Evolutionary conservation across 2,329 filamentous ascomycete species (phyloP), one percentile per base, ranked within the genome.

Genomic region (Chaetomiaceae sp.): DNA sequence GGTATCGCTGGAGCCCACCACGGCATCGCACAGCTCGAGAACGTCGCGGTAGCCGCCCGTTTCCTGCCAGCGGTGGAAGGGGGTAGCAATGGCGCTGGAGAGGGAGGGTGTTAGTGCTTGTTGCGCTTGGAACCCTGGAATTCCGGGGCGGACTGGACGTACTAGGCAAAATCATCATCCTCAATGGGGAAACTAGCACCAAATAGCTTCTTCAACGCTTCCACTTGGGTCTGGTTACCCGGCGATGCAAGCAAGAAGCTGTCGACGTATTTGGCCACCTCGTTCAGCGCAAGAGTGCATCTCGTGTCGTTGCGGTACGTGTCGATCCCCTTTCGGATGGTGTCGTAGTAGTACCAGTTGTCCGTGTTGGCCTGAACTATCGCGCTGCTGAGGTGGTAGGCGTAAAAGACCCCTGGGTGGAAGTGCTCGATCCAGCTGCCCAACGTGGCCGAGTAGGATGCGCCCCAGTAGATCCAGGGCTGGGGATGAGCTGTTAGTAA

Each of bases 321-420:
- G 30, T 57, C 51, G 44, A 60, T 60, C 0, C 57, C 58, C 41
- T 59, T 51, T 5, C 54, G 19, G 46, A 59, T 58, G 13, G 58
- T 58, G 43, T 60, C 57, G 44, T 59, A 60, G 49, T 59, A 60
- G 39, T 56, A 57, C 57, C 57, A 60, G 50, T 59, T 59, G 19
- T 58, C 50, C 1, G 52, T 48, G 37, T 55, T 58, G 3, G 41
- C 52, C 38, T 59, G 50, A 43, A 59, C 54, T 3, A 49, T 53
- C 31, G 58, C 57, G 31, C 57, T 56, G 51, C 57, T 60, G 17
- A 59, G 55, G 21, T 60, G 57, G 43, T 53, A 60, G 4, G 55
- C 57, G 20, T 54, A 41, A 34, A 59, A 60, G 21, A 56, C 58
- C 16, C 51, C 57, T 2, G 55, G 58, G 16, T 60, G 42, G 34